These are phyloP conservation scores for Kwoniella sp. DNA, from an alignment of 768 basidiomycete species.

Conservation along the genomic window DNA sequence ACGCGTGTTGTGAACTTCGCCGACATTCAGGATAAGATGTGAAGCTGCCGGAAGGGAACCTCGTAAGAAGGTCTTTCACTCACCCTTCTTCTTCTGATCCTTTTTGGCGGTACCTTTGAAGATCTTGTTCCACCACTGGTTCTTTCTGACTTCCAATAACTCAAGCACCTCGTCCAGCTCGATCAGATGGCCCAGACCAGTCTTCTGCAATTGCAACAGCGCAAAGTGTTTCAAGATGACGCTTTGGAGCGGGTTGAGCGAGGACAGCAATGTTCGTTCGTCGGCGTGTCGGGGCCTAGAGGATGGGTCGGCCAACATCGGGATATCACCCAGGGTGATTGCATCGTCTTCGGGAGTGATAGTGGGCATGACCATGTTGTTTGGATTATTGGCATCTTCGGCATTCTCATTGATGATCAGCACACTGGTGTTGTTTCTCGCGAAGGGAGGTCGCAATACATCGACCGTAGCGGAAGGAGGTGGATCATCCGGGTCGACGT, in stretches of 20 bases:
- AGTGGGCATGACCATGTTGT: constrained; percentile 24
- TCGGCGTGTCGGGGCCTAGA: constrained; percentile 66
- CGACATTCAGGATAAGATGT: too few relatives aligned
- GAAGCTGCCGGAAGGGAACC: too few relatives aligned
- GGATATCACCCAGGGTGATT: constrained; percentile 91
- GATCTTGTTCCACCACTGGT: constrained; percentile 91
- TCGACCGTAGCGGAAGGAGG: constrained; percentile 50
- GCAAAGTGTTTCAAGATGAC: constrained; percentile 91
- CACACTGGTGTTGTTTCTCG: constrained; percentile 79
- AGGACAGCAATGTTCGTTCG: constrained; percentile 79
- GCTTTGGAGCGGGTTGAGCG: constrained; percentile 79
- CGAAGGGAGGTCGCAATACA: constrained; percentile 68
- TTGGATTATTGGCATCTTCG: constrained; percentile 53
- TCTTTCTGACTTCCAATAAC: constrained; percentile 88
- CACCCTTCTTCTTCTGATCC: constrained; percentile 66
- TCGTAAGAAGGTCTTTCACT: constrained; percentile 59
- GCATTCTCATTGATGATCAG: constrained; percentile 77
- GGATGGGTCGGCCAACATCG: constrained; percentile 84
- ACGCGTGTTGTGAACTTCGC: too few relatives aligned
- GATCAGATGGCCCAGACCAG: constrained; percentile 66
- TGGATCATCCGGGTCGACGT: constrained; percentile 22
- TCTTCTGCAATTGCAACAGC: constrained; percentile 74
- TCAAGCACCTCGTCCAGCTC: constrained; percentile 93
- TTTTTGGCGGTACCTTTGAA: constrained; percentile 90
- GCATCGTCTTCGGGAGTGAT: constrained; percentile 66